A percentile compares a stretch with the other conserved stretches of the same genome.
Conservation (phyloP, 2,329 filamentous ascomycete species). For the Aspergillus jensenii region DNA sequence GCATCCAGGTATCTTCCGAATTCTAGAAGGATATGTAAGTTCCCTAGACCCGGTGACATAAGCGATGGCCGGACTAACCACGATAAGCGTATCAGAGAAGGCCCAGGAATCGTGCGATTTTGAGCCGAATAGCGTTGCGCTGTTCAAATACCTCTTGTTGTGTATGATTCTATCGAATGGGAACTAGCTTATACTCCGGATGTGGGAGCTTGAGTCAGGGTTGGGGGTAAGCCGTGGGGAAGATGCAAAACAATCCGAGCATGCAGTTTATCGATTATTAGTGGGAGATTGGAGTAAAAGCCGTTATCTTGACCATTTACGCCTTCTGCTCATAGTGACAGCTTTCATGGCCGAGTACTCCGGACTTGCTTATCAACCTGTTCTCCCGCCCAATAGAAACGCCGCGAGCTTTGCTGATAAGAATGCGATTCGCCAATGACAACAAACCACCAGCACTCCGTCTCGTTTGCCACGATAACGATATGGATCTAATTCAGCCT, state of each 20-base stretch:
- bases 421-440: conserved; percentile 3
- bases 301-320: background rate
- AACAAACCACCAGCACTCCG: background rate
- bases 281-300: conserved; percentile 10
- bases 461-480: conserved; percentile 1
- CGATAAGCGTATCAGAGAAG: conserved; percentile 1
- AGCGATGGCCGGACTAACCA: background rate
- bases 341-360: conserved; percentile 1
- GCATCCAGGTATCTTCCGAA: too few species aligned
- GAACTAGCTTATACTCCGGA: too few species aligned
- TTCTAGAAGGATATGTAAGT: background rate
- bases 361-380: background rate
- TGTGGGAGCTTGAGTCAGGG: background rate
- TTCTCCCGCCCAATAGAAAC: background rate
- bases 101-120: too few species aligned
- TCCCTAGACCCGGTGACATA: background rate
- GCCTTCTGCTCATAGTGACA: conserved; percentile 21
- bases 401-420: conserved; percentile 4
- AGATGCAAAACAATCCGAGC: background rate
- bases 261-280: conserved; percentile 5
- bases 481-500: background rate
- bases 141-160: too few species aligned
- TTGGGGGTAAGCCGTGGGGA: background rate
- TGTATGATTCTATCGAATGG: too few species aligned
- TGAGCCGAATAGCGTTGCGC: too few species aligned